Conservation (phyloP, 805 yeast genomes). For the Cyberlindnera xishuangbannaensis region DNA sequence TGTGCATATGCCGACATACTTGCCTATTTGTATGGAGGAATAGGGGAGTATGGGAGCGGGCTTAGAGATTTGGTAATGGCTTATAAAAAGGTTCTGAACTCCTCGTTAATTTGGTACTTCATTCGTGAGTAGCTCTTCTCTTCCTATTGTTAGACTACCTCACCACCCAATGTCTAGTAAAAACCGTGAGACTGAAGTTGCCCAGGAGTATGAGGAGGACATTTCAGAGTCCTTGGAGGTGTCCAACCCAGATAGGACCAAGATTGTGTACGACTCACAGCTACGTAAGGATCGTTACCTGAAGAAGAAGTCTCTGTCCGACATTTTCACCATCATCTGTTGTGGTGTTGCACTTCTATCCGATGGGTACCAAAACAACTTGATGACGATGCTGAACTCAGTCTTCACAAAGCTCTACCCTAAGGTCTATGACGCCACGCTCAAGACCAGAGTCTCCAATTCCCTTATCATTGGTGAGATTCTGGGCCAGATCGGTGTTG, state of each 20-base stretch:
- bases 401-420: slow-evolving; percentile 43
- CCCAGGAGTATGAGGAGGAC: too few species aligned
- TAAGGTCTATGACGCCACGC: slow-evolving; percentile 32
- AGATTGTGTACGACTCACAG: slow-evolving; percentile 17
- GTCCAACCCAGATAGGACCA: slow-evolving; percentile 10
- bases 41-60: too few species aligned
- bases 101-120: too few species aligned
- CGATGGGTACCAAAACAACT: slow-evolving; percentile 73
- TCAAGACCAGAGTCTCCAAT: slow-evolving; percentile 64
- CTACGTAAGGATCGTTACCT: slow-evolving; percentile 17
- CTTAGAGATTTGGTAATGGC: too few species aligned
- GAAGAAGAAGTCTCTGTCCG: slow-evolving; percentile 28
- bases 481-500: slow-evolving; percentile 63
- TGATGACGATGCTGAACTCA: slow-evolving; percentile 64
- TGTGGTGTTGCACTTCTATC: slow-evolving; percentile 68
- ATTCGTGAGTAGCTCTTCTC: too few species aligned
- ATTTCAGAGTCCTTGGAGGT: slow-evolving; percentile 2
- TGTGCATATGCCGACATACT: too few species aligned
- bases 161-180: too few species aligned
- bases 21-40: too few species aligned
- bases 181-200: too few species aligned
- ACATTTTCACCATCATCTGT: slow-evolving; percentile 46
- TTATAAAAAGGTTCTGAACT: too few species aligned
- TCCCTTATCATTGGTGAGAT: slow-evolving; percentile 65
- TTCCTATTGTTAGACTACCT: too few species aligned